Evolutionary conservation across 2,329 filamentous ascomycete genomes (phyloP).

Genomic region (Verticillium nubilum): DNA sequence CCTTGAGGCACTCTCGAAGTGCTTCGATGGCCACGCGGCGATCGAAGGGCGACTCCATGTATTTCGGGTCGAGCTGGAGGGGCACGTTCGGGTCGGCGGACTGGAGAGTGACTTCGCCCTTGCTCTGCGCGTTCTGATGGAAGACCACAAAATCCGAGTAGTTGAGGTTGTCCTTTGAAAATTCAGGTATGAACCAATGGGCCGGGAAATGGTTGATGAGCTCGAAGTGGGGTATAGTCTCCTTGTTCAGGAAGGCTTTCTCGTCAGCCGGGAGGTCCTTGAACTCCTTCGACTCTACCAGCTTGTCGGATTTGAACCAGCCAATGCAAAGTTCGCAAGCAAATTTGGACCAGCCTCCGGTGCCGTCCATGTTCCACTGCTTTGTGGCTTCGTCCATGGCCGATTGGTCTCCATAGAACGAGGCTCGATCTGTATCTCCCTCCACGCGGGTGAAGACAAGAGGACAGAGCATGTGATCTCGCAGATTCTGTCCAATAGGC

Average conservation of each 20-base stretch:
- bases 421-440: constrained; percentile 33
- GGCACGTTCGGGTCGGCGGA: constrained; percentile 45
- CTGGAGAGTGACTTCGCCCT: constrained; percentile 45
- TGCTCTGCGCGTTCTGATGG: constrained; percentile 47
- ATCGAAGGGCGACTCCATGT: constrained; percentile 50
- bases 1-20: constrained; percentile 33
- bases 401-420: constrained; percentile 37
- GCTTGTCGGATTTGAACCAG: constrained; percentile 35
- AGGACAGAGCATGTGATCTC: constrained; percentile 32
- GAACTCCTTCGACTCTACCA: constrained; percentile 41
- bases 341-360: constrained; percentile 32
- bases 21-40: constrained; percentile 41
- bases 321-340: constrained; percentile 33
- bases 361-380: constrained; percentile 39
- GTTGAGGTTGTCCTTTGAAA: constrained; percentile 27
- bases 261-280: constrained; percentile 36
- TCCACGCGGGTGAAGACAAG: constrained; percentile 32
- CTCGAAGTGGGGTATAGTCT: constrained; percentile 54
- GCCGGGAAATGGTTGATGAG: constrained; percentile 40
- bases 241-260: constrained; percentile 36
- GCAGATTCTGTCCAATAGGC: constrained; percentile 32
- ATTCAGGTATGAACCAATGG: constrained; percentile 34
- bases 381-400: constrained; percentile 37
- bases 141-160: constrained; percentile 40
- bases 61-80: constrained; percentile 47